These are phyloP conservation scores for Cadophora gregata DNA, from an alignment of 2,329 filamentous ascomycete genomes.

Conservation along the genomic window DNA sequence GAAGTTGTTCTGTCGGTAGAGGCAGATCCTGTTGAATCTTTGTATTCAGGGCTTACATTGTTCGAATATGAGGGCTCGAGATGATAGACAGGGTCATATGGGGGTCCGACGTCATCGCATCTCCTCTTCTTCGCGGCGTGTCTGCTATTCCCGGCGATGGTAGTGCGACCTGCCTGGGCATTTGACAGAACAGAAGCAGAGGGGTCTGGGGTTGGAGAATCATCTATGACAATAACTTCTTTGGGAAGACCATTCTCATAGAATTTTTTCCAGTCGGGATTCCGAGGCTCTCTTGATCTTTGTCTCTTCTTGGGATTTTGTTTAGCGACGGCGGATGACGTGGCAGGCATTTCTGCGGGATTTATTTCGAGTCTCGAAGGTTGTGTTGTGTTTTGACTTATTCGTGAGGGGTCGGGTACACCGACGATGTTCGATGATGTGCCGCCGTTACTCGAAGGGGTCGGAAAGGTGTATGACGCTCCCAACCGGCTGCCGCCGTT, in stretches of 20 bases:
- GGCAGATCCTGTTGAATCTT: conserved; percentile 71
- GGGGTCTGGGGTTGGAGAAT: conserved; percentile 61
- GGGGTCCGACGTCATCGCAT: conserved; percentile 57
- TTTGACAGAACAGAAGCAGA: conserved; percentile 50
- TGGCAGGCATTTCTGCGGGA: conserved; percentile 46
- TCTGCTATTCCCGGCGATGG: conserved; percentile 49
- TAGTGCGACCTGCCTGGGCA: conserved; percentile 35
- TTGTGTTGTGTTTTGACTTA: conserved; percentile 34
- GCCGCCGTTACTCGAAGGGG: conserved; percentile 42
- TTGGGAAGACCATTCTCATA: conserved; percentile 84
- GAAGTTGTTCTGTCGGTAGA: conserved; percentile 87
- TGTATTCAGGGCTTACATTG: conserved; percentile 73
- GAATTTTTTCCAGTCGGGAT: conserved; percentile 80
- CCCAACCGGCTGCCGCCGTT: conserved; percentile 43
- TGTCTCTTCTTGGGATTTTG: conserved; percentile 48
- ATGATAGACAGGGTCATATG: conserved; percentile 76
- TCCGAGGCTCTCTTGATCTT: conserved; percentile 51
- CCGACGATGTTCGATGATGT: conserved; percentile 37
- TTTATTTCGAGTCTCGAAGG: conserved; percentile 39
- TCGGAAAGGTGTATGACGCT: conserved; percentile 41
- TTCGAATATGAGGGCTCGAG: conserved; percentile 71
- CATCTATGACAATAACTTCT: conserved; percentile 83
- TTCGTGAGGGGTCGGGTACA: conserved; percentile 37
- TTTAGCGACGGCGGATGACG: conserved; percentile 39
- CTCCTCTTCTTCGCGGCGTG: conserved; percentile 77